Conservation (phyloP, 2,329 filamentous ascomycete genomes). For the Anisogramma anomala region DNA sequence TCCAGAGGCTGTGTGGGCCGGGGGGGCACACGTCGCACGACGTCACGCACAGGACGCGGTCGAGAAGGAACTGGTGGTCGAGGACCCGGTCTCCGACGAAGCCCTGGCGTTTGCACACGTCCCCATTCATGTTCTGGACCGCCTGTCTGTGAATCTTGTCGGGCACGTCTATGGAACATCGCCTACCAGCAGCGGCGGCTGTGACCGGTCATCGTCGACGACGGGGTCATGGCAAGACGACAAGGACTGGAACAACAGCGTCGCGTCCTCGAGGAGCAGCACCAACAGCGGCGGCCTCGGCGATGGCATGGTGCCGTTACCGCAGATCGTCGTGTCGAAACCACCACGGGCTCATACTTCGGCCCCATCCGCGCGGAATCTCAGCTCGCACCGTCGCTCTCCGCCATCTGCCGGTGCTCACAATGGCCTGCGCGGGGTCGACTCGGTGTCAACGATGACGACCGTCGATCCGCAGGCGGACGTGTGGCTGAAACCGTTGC, state of each 20-base stretch:
- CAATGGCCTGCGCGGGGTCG: conserved; percentile 2
- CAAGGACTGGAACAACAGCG: conserved; percentile 4
- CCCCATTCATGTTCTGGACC: conserved; percentile 10
- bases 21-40: neutral
- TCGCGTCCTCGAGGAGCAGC: conserved; percentile 5
- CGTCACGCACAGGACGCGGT: neutral
- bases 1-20: no score
- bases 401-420: neutral
- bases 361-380: neutral
- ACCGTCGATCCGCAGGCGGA: conserved; percentile 8
- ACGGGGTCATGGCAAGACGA: no score
- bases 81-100: conserved; percentile 11
- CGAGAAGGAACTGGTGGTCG: conserved; percentile 3
- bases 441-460: conserved; percentile 7
- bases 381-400: neutral
- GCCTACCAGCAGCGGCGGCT: conserved; percentile 3
- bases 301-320: conserved; percentile 4
- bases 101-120: conserved; percentile 13
- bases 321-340: conserved; percentile 8
- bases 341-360: no score
- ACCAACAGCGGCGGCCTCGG: conserved; percentile 10
- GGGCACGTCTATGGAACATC: conserved; percentile 11
- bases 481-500: conserved; percentile 9
- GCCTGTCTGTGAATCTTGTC: conserved; percentile 11
- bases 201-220: conserved; percentile 6